Evolutionary conservation across 2,329 filamentous ascomycete genomes (phyloP), one percentile per base, ranked within the genome.

Genomic region (Venturia effusa): DNA sequence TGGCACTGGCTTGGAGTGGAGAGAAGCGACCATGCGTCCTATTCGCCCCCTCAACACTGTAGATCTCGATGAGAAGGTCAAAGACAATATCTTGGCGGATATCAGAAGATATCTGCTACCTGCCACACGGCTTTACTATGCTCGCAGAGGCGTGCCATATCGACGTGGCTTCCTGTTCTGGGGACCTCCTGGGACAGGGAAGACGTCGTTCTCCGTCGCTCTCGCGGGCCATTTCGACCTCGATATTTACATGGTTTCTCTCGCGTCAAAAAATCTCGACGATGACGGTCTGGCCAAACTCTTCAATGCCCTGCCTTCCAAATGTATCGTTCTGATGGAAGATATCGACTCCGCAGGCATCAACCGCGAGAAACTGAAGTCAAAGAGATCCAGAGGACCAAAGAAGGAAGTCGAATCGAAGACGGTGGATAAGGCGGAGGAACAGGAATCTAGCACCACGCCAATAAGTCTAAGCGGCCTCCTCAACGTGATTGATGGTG

Each of bases 81-180:
- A 65, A 43, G 24, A 34, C 4, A 37, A n/a, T 17, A 27, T 66
- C 10, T 40, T 66, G n/a, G 39, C 10, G 10, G 64, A 66, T 32
- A 34, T 61, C 3, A 7, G 30, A 11, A 32, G 8, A 61, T 66
- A 60, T 32, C 79, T 94, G 0, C 84, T 90, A 62, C 88, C 89
- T 0, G 77, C 80, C 0, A 89, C 86, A 0, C 83, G 84, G 1
- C 80, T 85, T 22, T 96, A 90, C 90, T 96, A 96, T 71, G 81
- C 87, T 0, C 88, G 90, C 68, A 83, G 90, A 7, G 91, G 91
- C 0, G 93, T 96, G 39, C 91, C 92, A 0, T 95, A 95, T 72
- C 84, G 91, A 17, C 82, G 91, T 4, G 92, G 91, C 0, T 96
- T 94, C 70, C 82, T 96, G 19, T 57, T 34, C n/a, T 95, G 93